Percentiles rank a stretch among this genome's conserved stretches.
Conservation (phyloP, 495 filamentous ascomycete species). For the Podospora anserina region DNA sequence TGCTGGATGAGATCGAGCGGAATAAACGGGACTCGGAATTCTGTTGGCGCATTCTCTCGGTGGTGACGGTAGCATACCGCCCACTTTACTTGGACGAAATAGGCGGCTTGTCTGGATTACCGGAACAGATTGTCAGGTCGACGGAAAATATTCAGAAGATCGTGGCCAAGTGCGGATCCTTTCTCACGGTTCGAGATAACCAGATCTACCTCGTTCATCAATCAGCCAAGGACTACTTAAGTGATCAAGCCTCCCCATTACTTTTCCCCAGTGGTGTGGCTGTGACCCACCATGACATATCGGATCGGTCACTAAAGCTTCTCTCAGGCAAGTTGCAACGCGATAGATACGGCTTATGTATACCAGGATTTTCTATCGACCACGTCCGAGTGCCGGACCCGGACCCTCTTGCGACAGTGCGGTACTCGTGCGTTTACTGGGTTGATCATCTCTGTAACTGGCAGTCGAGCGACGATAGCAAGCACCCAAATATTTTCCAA, state of each 20-base stretch:
- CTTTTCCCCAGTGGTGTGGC: not conserved
- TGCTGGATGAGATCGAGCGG: conserved; percentile 21
- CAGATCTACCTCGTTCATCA: conserved; percentile 39
- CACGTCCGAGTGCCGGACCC: not conserved
- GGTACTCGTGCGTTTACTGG: conserved; percentile 4
- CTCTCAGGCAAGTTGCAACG: conserved; percentile 19
- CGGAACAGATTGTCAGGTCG: not conserved
- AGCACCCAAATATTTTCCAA: too few species aligned
- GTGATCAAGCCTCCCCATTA: not conserved
- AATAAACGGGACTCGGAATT: conserved; percentile 10
- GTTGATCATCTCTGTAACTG: not conserved
- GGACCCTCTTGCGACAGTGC: not conserved
- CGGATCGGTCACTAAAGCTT: conserved; percentile 27
- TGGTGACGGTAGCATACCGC: conserved; percentile 15
- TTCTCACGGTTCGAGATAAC: conserved; percentile 31
- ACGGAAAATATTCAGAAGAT: conserved; percentile 9
- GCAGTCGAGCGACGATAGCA: too few species aligned
- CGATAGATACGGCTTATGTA: not conserved
- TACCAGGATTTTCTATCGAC: not conserved
- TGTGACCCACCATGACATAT: conserved; percentile 19
- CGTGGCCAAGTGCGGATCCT: conserved; percentile 29
- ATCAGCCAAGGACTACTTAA: conserved; percentile 41
- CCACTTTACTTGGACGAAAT: conserved; percentile 28
- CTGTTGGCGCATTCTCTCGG: conserved; percentile 24
- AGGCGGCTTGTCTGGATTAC: conserved; percentile 13